A percentile compares a stretch with the other conserved stretches of the same genome.
phyloP scores from a whole-genome alignment of 768 basidiomycete genomes.

The Mycena floridula region DNA sequence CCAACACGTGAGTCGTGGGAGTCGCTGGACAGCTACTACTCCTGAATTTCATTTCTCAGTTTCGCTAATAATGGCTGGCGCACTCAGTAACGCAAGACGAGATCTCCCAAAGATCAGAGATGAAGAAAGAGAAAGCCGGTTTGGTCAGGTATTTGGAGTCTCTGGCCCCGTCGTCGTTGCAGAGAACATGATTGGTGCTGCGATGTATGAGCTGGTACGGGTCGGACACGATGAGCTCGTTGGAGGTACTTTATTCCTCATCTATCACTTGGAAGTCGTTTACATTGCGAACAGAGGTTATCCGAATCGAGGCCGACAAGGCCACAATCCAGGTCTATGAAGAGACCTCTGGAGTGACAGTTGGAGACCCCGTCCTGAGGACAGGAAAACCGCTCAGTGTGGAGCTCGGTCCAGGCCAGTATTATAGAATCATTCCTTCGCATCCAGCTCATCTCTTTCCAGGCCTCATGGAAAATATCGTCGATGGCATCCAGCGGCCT shows the following conservation, averaged over 20 bases:
- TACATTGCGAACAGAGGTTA: conserved; percentile 68
- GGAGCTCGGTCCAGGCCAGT: conserved; percentile 97
- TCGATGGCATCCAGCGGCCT: conserved; percentile 95
- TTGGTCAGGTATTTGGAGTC: conserved; percentile 89
- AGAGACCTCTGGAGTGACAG: conserved; percentile 98
- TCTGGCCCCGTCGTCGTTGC: conserved; percentile 98
- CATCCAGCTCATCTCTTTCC: no score
- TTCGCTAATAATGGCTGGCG: conserved; percentile 76
- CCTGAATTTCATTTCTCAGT: no score
- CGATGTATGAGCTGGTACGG: conserved; percentile 97
- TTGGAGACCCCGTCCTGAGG: conserved; percentile 95
- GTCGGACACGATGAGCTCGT: conserved; percentile 98
- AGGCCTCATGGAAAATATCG: conserved; percentile 99
- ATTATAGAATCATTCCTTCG: no score
- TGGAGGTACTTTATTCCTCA: conserved; percentile 56
- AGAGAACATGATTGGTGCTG: conserved; percentile 91
- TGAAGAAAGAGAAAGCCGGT: conserved; percentile 84
- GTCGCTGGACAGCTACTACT: neutral
- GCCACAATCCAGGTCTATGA: conserved; percentile 99
- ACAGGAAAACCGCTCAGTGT: conserved; percentile 98
- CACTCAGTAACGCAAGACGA: conserved; percentile 84
- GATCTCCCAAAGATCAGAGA: conserved; percentile 84
- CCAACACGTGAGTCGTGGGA: neutral
- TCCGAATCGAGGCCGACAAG: conserved; percentile 96
- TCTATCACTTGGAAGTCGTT: neutral